Base-by-base conservation (phyloP, 305 asterid species). In the Euphrasia arctica region DNA sequence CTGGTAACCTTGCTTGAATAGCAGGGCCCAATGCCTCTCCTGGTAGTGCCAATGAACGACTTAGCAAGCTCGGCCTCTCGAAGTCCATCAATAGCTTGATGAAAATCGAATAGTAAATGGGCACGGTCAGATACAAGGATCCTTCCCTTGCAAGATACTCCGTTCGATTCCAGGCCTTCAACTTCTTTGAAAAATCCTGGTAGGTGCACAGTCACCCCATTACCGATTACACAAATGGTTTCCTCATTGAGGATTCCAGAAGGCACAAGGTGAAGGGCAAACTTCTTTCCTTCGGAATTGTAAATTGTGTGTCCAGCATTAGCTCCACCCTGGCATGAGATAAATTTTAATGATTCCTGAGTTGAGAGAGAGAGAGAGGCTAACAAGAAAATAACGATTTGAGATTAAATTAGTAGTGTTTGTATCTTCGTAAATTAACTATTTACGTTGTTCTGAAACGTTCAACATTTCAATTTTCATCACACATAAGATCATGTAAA, bases 281-380 rank as follows among this genome's bases (percentile, higher is more conserved):
- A 93, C 71, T 88, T 93, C 75, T 90, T 88, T 61, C 99, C 99
- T 74, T 88, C 97, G 25, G 99, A 78, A 58, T 93, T 90, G 76
- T 93, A 93, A 65, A 90, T 93, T 25, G 99, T 93, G 83, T 93
- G 99, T 63, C 97, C 97, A 42, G 96, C 97, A 79, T 90, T 90
- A 63, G 97, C 95, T 77, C 97, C 97, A 14, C 96, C 96, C 97
- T 90, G 72, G 45, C 65, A 74, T 15, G 36, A 66, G 29, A 76
- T 59, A 52, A 58, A 43, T 32, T 43, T 54, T 45, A 12, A 65
- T 50, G 48, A 47, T 36, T 65, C 62, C 58, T 39, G 43, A 39
- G 43, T 39, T 34, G 41, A 34, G 41, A 65, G 62, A 54, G 68
- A 54, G 50, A 71, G 62, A 52, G 49, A 54, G 50, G 45, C 61